These are phyloP conservation scores for Scopulariopsis brevicaulis DNA, from an alignment of 2,329 filamentous ascomycete species.

Conservation along the genomic window DNA sequence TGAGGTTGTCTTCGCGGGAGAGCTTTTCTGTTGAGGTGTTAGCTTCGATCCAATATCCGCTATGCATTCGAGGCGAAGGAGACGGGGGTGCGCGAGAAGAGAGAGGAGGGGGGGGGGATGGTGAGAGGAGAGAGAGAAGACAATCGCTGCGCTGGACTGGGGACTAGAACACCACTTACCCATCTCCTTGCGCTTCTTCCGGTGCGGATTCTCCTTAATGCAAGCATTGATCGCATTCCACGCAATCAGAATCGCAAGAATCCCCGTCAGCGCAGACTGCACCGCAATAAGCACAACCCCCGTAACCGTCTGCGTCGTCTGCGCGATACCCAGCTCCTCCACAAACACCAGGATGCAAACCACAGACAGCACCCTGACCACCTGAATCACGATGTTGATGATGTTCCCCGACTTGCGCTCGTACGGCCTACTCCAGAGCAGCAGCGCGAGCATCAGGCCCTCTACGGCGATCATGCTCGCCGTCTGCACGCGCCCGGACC, in stretches of 20 bases:
- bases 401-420: slow-evolving; percentile 79
- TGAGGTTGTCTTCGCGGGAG: slow-evolving; percentile 71
- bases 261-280: slow-evolving; percentile 71
- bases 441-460: slow-evolving; percentile 61
- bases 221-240: slow-evolving; percentile 80
- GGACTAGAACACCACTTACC: slow-evolving; percentile 45
- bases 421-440: slow-evolving; percentile 79
- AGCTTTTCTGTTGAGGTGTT: slow-evolving; percentile 54
- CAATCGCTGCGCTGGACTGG: background rate
- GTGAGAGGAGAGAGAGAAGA: too few species aligned
- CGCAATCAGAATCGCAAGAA: slow-evolving; percentile 76
- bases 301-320: slow-evolving; percentile 89
- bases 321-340: slow-evolving; percentile 76
- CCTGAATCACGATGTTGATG: slow-evolving; percentile 87
- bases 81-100: too few species aligned
- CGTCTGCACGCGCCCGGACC: slow-evolving; percentile 73
- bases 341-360: slow-evolving; percentile 87
- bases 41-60: slow-evolving; percentile 7
- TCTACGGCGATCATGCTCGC: slow-evolving; percentile 74
- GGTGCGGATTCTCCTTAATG: slow-evolving; percentile 82
- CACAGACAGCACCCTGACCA: slow-evolving; percentile 80
- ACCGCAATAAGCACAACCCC: slow-evolving; percentile 90
- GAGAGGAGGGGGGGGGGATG: too few species aligned
- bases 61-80: background rate
- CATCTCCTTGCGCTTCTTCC: slow-evolving; percentile 76